Base-by-base conservation (phyloP, 805 yeast genomes). In the Cyberlindnera samutprakarnensis region DNA sequence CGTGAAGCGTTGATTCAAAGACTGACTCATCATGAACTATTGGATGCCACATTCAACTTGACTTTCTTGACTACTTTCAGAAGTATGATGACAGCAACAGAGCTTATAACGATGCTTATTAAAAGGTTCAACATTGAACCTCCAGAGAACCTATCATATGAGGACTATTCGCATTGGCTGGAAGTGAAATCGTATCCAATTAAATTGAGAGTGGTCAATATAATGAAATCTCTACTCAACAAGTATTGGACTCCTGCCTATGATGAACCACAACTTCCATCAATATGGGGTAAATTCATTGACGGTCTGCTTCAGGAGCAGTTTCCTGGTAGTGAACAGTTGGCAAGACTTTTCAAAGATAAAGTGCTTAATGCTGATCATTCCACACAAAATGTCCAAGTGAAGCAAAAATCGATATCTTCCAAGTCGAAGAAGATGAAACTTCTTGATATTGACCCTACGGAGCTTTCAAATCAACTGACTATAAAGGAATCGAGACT, bases 111-210 rank as follows among this genome's bases (percentile, higher is more conserved):
- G 25, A 51, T 71, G 26, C 57, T 85, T 44, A 69, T 82, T 20
- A 68, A 69, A 24, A 64, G 94, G 34, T 90, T 78, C 56, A 68
- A 76, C 34, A 57, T 74, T 12, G 73, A 72, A 40, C 92, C 95
- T 15, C 96, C 96, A 0, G 95, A 84, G 47, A 95, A 94, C 0
- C 58, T 90, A 38, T 74, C 83, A 37, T 83, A 75, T 49, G 94
- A 81, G 39, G 94, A 85, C 47, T 84, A 82, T 53, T 72, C 75
- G 27, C 57, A 67, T 8, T 86, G 96, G 96, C 65, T 76, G 8
- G 73, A 75, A 25, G 72, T 70, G 48, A 84, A 84, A 47, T 74
- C 78, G 37, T 64, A 62, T 36, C 85, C 84, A 1, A 77, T 81
- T 20, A 72, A 86, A 33, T 46, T 69, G 16, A 66, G 84, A 36